phyloP scores from a whole-genome alignment of 2,329 filamentous ascomycete species.

The Arthrinium puccinioides region DNA sequence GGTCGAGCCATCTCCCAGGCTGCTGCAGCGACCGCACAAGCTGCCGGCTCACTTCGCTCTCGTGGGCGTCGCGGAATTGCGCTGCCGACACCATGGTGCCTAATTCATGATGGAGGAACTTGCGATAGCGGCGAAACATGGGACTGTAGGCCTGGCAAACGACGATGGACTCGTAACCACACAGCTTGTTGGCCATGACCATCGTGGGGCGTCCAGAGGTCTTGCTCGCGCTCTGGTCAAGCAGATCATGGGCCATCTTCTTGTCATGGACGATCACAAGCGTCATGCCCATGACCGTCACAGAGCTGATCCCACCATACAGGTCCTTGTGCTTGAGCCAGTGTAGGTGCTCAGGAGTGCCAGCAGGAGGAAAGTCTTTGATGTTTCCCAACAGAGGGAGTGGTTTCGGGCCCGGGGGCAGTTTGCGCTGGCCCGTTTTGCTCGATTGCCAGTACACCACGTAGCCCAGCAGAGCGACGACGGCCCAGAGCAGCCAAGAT shows the following conservation, averaged over 20 bases:
- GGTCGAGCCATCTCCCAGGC: conserved; percentile 27
- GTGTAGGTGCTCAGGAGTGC: conserved; percentile 27
- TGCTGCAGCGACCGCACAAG: conserved; percentile 31
- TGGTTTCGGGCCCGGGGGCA: conserved; percentile 42
- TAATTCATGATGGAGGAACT: conserved; percentile 32
- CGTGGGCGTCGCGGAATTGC: conserved; percentile 32
- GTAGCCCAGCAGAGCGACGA: no score
- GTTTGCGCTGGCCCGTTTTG: conserved; percentile 24
- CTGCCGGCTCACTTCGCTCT: conserved; percentile 34
- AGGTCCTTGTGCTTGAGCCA: conserved; percentile 33
- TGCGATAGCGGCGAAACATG: conserved; percentile 33
- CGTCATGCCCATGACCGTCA: conserved; percentile 32
- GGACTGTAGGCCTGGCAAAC: conserved; percentile 27
- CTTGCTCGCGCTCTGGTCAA: conserved; percentile 26
- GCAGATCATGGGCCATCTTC: conserved; percentile 25
- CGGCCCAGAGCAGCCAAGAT: no score
- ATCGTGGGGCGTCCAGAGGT: conserved; percentile 25
- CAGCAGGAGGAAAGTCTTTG: conserved; percentile 35
- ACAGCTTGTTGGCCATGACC: neutral
- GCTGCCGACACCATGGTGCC: conserved; percentile 31
- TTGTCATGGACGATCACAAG: conserved; percentile 32
- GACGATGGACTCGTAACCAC: conserved; percentile 30
- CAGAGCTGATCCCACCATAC: conserved; percentile 29
- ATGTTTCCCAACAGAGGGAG: conserved; percentile 43
- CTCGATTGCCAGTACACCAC: no score